Evolutionary conservation across 352 stramenopile genomes (phyloP).

Genomic region (Phytophthora sansomeana): DNA sequence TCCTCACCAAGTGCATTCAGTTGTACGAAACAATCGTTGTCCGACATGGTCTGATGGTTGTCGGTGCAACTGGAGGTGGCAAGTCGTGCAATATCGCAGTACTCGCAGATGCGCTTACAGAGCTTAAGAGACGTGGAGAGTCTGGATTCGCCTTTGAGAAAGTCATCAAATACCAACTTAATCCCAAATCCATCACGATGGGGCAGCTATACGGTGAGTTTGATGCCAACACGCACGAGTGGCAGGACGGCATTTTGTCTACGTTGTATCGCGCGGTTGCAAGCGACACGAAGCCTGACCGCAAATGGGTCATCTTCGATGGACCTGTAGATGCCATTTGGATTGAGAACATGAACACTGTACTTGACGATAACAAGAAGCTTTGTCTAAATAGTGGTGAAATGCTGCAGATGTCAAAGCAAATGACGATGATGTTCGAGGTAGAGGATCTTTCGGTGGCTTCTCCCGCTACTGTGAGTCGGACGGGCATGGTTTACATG

Average conservation of each 20-base stretch:
- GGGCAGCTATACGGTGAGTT: conserved; percentile 96
- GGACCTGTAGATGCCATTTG: conserved; percentile 95
- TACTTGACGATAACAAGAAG: conserved; percentile 97
- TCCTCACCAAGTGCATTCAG: conserved; percentile 95
- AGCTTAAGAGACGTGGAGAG: conserved; percentile 81
- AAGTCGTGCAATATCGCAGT: conserved; percentile 94
- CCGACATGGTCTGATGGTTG: conserved; percentile 96
- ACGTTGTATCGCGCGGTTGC: conserved; percentile 93
- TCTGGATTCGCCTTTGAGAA: conserved; percentile 91
- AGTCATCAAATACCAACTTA: conserved; percentile 92
- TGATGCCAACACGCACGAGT: conserved; percentile 96
- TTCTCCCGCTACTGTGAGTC: conserved; percentile 94
- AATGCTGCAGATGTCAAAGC: conserved; percentile 95
- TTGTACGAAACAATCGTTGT: conserved; percentile 96
- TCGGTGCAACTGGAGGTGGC: conserved; percentile 91
- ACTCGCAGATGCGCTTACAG: conserved; percentile 90
- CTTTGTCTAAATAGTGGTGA: conserved; percentile 95
- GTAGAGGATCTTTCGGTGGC: conserved; percentile 95
- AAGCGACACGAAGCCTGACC: conserved; percentile 88
- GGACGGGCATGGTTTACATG: conserved; percentile 97
- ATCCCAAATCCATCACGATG: conserved; percentile 96
- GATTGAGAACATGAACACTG: conserved; percentile 98
- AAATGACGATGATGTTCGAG: conserved; percentile 99
- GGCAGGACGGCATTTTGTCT: conserved; percentile 95
- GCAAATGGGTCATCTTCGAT: conserved; percentile 97